Conservation (phyloP, 1,284 basidiomycete genomes). For the Tilletia walkeri region DNA sequence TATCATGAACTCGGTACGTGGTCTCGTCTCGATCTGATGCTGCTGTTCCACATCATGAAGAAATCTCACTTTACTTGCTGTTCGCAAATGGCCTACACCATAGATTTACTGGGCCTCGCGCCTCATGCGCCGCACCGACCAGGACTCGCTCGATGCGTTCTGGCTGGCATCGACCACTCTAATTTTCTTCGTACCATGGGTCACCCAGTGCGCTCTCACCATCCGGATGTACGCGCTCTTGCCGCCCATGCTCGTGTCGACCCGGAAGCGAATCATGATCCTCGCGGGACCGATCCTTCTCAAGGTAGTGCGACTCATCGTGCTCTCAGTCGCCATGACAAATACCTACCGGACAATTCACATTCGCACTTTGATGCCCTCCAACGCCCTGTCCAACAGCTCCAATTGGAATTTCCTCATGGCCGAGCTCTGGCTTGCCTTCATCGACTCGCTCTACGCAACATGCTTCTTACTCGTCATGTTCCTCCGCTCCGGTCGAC, state of each 20-base stretch:
- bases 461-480: conserved; percentile 1
- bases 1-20: conserved; percentile 15
- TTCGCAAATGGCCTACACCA: not conserved
- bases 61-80: too few species aligned
- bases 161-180: conserved; percentile 13
- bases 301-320: conserved; percentile 10
- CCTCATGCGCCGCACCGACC: conserved; percentile 1
- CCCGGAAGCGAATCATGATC: not conserved
- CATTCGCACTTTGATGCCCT: not conserved
- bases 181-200: conserved; percentile 6
- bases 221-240: conserved; percentile 12
- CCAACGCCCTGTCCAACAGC: not conserved
- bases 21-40: not conserved
- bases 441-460: conserved; percentile 11
- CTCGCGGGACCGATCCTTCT: not conserved
- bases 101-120: conserved; percentile 13
- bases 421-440: conserved; percentile 16
- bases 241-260: conserved; percentile 13
- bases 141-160: not conserved
- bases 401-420: conserved; percentile 6
- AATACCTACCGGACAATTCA: not conserved
- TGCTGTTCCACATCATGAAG: not conserved
- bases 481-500: conserved; percentile 12
- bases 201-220: conserved; percentile 10
- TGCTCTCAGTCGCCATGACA: conserved; percentile 10